Evolutionary conservation across 2,329 filamentous ascomycete species (phyloP), one percentile per base, ranked within the genome.

Genomic region (Meredithiella fracta): DNA sequence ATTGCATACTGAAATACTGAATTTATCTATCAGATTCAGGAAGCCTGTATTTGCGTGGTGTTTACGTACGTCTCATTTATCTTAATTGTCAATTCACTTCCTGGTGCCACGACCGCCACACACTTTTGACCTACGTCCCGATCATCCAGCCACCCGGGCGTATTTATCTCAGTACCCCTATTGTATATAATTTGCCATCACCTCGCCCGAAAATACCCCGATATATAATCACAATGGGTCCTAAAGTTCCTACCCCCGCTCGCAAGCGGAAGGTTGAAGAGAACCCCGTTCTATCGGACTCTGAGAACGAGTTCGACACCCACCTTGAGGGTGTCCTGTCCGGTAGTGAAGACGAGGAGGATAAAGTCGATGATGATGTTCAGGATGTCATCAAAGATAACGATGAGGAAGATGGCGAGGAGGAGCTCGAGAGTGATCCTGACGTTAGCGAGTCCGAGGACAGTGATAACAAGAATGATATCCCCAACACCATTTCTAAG

Each of bases 251-350:
- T 42, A 29, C 49, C n/a, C 49, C 50, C 44, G 63, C 65, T 62
- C 73, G 77, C 66, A 86, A 86, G 72, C 78, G 83, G 61, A 86
- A 85, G 68, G 77, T 77, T 59, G 72, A 73, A 23, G 72, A 72
- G 31, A 77, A 79, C 62, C 68, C 72, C 14, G 50, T 52, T 11
- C 20, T 52, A 15, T 52, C 50, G 29, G 71, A 76, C 59, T 80
- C 77, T 22, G 81, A 81, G 31, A 75, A 80, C 61, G 81, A 84
- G 61, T 76, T 83, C 59, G 72, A 76, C 56, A 72, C 71, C 31
- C 67, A 74, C 49, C 68, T 80, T 15, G 75, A 80, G 57, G 78
- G 76, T 29, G 73, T 79, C 52, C 65, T 81, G 58, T 78, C 75
- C 29, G 71, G 75, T 61, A 74, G 72, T 61, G 74, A 83, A 58